phyloP scores from a whole-genome alignment of 495 filamentous ascomycete genomes.

The Physcia stellaris region DNA sequence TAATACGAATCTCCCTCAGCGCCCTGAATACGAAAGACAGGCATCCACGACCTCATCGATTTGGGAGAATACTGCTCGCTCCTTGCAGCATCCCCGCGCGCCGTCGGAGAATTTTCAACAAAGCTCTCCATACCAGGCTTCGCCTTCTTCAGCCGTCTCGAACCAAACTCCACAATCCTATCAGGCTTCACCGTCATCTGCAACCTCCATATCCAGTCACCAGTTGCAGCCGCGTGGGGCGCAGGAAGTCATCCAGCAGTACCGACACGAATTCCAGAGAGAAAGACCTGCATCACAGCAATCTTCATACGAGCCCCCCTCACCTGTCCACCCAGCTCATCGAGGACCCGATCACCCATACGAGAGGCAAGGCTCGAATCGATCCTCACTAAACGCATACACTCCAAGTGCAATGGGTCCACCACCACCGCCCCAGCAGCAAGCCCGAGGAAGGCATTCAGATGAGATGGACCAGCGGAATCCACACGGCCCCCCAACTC shows the following conservation, averaged over 20 bases:
- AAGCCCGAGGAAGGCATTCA: conserved; percentile 8
- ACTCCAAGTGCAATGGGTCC: conserved; percentile 17
- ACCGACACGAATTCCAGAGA: conserved; percentile 11
- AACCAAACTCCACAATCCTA: conserved; percentile 6
- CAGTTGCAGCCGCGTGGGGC: conserved; percentile 10
- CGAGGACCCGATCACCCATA: too few species aligned
- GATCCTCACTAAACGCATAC: conserved; percentile 8
- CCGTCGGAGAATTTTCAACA: conserved; percentile 5
- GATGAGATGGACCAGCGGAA: conserved; percentile 12
- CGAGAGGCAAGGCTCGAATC: too few species aligned
- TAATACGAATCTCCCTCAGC: conserved; percentile 3
- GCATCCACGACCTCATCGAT: conserved; percentile 10
- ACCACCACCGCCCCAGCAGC: conserved; percentile 11
- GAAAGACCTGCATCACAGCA: conserved; percentile 16
- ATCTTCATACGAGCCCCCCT: conserved; percentile 11
- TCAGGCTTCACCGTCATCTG: conserved; percentile 15
- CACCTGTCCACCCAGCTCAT: conserved; percentile 8
- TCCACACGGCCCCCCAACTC: conserved; percentile 4
- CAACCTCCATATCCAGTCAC: conserved; percentile 15
- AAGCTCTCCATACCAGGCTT: conserved; percentile 9
- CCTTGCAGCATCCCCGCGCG: conserved; percentile 8
- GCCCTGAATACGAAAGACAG: conserved; percentile 9
- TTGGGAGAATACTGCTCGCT: conserved; percentile 11
- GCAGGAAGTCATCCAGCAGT: conserved; percentile 9
- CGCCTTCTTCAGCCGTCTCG: conserved; percentile 9